A percentile compares a stretch with the other conserved stretches of the same genome.
Conservation (phyloP, 176 grass and related monocot genomes). For the Hsuehochloa calcarea region DNA sequence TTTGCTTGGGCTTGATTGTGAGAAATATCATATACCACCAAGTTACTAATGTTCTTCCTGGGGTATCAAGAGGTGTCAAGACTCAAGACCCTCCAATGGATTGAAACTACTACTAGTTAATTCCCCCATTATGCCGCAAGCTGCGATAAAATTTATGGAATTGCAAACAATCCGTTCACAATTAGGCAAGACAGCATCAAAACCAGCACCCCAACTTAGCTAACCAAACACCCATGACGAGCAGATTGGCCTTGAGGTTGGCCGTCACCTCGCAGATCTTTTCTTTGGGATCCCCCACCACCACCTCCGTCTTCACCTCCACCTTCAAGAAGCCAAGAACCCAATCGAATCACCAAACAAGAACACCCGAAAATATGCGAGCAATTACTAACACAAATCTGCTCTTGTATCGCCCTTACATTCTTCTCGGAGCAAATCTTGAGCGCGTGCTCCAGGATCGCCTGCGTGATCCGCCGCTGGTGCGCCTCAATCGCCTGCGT, state of each 20-base stretch:
- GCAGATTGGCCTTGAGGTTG: slow-evolving; percentile 71
- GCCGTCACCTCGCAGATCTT: slow-evolving; percentile 70
- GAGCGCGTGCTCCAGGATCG: slow-evolving; percentile 79
- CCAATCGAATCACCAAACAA: not conserved
- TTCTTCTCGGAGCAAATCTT: slow-evolving; percentile 79
- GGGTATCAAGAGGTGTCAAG: not conserved
- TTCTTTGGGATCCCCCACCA: slow-evolving; percentile 90
- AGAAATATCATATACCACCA: not conserved
- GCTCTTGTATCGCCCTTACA: slow-evolving; percentile 34
- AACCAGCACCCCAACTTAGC: not conserved
- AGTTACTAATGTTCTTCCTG: not conserved
- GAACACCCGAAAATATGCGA: not conserved
- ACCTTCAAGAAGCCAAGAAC: slow-evolving; percentile 45
- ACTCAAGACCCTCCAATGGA: not conserved
- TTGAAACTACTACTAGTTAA: not conserved
- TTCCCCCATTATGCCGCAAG: not conserved
- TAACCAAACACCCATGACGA: slow-evolving; percentile 66
- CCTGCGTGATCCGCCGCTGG: slow-evolving; percentile 79
- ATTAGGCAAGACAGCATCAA: not conserved
- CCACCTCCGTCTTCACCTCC: slow-evolving; percentile 79
- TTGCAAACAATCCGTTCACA: not conserved
- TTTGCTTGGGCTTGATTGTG: not conserved
- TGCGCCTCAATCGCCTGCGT: slow-evolving; percentile 85
- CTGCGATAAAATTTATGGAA: not conserved
- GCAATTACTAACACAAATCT: not conserved